Evolutionary conservation across 306 rosid species (phyloP), one percentile per base, ranked within the genome.

Genomic region (Mimosa bimucronata): DNA sequence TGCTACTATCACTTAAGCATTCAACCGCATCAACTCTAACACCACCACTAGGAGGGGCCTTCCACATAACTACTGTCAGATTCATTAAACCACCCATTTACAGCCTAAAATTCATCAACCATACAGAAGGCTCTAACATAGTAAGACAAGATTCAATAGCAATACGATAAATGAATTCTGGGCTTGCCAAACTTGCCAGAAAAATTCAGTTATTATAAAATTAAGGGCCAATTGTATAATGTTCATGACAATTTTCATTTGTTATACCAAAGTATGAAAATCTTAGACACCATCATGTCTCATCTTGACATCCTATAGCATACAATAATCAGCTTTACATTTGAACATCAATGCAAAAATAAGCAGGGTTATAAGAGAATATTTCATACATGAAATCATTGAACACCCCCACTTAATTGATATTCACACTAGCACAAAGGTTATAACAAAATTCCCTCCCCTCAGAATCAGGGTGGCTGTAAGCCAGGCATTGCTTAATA

Each of bases 321-420:
- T 65, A 5, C 23, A 57, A 67, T 29, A n/a, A n/a, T n/a, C 40
- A 42, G 65, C 71, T 81, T 75, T 65, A 23, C 53, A 23, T 57
- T 53, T 58, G 26, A 46, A 68, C 14, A n/a, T 23, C 28, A 64
- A 62, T 50, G 46, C 31, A 61, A 82, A 76, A 62, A 28, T 30
- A 31, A 60, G 42, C 38, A 34, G 2, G 46, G 19, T 25, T 26
- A 44, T 7, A 28, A 38, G 48, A 66, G 44, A 38, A 70, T 40
- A 58, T 44, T 28, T 48, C n/a, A 77, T 40, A 48, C 57, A 28
- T 15, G 30, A 77, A 58, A 30, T 7, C 26, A 48, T 71, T 57
- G 19, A 53, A n/a, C 16, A 65, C 40, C 73, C 69, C 45, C 46
- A 18, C 30, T 60, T 48, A 26, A 60, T 45, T 67, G n/a, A 13